Evolutionary conservation across 768 basidiomycete species (phyloP), one percentile per base, ranked within the genome.

Genomic region (Grammothele lineata): DNA sequence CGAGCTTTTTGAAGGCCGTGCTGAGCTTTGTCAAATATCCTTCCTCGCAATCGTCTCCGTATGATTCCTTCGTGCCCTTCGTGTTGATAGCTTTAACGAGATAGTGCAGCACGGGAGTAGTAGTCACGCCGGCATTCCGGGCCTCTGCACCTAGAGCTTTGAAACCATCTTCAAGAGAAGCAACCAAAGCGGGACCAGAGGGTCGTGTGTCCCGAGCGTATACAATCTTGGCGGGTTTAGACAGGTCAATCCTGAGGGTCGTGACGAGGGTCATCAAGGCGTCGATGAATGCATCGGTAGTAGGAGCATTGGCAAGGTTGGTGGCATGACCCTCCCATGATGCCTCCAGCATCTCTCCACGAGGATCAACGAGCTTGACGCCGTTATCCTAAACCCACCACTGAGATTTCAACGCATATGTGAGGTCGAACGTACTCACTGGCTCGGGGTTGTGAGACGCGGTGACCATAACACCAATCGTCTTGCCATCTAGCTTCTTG

Each of bases 381-480:
- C 96, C 96, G 64, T 99, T 99, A 65, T 99, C 96, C 92, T 96
- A 60, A 7, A 47, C n/a, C 8, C 14, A 9, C 21, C 5, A 10
- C 25, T 17, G 37, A 38, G 18, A 39, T 33, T 44, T 44, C 17
- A 33, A 25, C 45, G 25, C n/a, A 42, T 12, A 6, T n/a, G 12
- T 17, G 1, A 12, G 14, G 10, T 21, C 35, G 24, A 27, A 17
- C 18, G 3, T 12, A 22, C 78, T 55, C 59, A 93, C 94, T 62
- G 81, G 77, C 63, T 94, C 94, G n/a, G 96, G 95, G 64, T 99
- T 99, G 68, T 99, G 96, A n/a, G 92, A 95, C 2, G 96, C 96
- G 30, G 96, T 99, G 62, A 99, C 85, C 96, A 99, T 98, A 18
- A 98, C 90, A 14, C 96, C 96, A 57, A 99, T 87, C 21, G 84